Percentiles rank a stretch among this genome's conserved stretches.
phyloP scores from a whole-genome alignment of 345 rosid species.

The Brassica incana region DNA sequence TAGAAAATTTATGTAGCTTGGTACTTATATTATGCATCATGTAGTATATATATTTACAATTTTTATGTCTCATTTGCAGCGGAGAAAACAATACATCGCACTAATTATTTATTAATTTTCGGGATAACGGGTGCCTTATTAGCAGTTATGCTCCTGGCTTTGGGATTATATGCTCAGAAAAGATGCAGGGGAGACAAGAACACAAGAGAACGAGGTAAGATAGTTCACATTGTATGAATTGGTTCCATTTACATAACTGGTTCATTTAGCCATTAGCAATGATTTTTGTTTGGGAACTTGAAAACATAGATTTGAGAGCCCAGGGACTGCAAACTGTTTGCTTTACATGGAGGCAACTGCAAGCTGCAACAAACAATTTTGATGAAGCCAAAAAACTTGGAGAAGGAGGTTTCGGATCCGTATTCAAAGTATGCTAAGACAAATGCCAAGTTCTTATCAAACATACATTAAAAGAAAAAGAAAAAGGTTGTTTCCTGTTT shows the following conservation, averaged over 20 bases:
- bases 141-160: background rate
- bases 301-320: slow-evolving; percentile 7
- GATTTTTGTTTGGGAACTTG: background rate
- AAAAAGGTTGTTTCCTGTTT: background rate
- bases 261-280: background rate
- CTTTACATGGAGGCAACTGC: slow-evolving; percentile 31
- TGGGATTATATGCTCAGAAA: background rate
- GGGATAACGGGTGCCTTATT: background rate
- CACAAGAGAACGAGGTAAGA: background rate
- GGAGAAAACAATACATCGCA: background rate
- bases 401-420: slow-evolving; percentile 39
- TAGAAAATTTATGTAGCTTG: background rate
- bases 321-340: slow-evolving; percentile 7
- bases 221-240: background rate
- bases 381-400: slow-evolving; percentile 32
- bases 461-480: background rate
- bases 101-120: background rate
- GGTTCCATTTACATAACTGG: background rate
- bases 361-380: slow-evolving; percentile 34
- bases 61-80: background rate
- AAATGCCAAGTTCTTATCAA: background rate
- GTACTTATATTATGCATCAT: background rate
- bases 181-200: background rate
- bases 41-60: background rate
- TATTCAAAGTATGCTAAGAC: slow-evolving; percentile 22